Base-by-base conservation (phyloP, 345 rosid genomes). In the Nasturtium officinale region DNA sequence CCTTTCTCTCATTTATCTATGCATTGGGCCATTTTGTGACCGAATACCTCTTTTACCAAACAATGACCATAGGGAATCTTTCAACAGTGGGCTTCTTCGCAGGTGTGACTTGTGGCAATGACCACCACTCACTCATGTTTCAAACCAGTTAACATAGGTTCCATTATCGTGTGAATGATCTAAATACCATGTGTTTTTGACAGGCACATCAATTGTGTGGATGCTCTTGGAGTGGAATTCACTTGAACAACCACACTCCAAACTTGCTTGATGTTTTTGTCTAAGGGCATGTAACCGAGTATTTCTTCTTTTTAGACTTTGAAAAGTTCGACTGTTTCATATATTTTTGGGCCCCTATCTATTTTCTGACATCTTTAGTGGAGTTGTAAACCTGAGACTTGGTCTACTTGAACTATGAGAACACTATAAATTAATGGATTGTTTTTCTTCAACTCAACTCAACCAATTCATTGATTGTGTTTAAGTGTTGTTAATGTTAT, bases 201-300 rank as follows among this genome's bases (percentile, higher is more conserved):
- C 85, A 90, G 96, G 96, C 25, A 89, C 91, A 23, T 89, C 96
- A 60, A 94, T 89, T 64, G 62, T 90, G 57, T 90, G 96, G 97
- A 94, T 94, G 98, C 84, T 89, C 66, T 26, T 84, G 71, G 90
- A 85, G 74, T 89, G 97, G 97, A 90, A 87, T 75, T 73, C 87
- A 6, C 90, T 83, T 70, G 79, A 79, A 32, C 68, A 52, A 26
- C 52, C 67, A 0, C 82, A 72, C 63, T 37, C 71, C 65, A 80
- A 83, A 70, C 56, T 54, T 80, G 32, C 72, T 32, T 83, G 80
- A 78, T 74, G 46, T 28, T 35, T 35, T 35, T 35, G 38, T 35
- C 38, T 9, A 35, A 35, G 40, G 40, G 40, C 40, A 9, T 35
- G 40, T 35, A 35, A 35, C 40, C 4, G 5, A 3, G 13, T 35